Percentiles rank a stretch among this genome's conserved stretches.
Evolutionary conservation across 257 asterid genomes (phyloP).

Genomic region (Capsicum baccatum): DNA sequence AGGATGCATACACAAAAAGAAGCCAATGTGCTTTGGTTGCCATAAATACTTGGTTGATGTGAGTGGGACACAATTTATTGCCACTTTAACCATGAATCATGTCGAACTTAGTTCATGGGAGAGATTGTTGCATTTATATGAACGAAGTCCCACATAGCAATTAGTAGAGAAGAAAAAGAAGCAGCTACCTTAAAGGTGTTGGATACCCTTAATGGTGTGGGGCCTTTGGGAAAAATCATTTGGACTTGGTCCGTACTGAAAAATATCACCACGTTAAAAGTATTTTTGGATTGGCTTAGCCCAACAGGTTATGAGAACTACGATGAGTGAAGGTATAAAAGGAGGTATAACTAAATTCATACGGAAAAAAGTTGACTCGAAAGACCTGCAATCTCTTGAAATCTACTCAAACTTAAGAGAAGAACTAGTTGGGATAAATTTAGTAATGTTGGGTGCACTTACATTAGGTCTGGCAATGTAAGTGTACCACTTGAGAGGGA

Average conservation of each 20-base stretch:
- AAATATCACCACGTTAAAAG: neutral
- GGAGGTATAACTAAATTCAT: neutral
- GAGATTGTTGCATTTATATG: neutral
- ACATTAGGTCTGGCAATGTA: neutral
- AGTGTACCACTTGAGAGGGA: neutral
- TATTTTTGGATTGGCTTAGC: neutral
- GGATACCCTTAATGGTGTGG: neutral
- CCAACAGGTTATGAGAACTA: neutral
- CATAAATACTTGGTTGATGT: neutral
- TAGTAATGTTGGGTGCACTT: neutral
- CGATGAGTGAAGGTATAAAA: neutral
- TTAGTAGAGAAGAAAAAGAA: neutral
- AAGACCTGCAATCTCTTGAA: neutral
- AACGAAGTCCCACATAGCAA: neutral
- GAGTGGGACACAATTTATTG: neutral
- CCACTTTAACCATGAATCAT: neutral
- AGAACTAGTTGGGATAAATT: neutral
- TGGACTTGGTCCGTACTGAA: fast-evolving
- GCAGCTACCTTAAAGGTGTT: neutral
- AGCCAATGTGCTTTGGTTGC: neutral
- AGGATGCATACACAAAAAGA: neutral
- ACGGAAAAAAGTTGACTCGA: neutral
- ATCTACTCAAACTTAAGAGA: neutral
- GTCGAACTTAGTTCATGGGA: neutral
- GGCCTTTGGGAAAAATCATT: neutral